Base-by-base conservation (phyloP, 352 stramenopile species). In the Pythium pyrilobum region DNA sequence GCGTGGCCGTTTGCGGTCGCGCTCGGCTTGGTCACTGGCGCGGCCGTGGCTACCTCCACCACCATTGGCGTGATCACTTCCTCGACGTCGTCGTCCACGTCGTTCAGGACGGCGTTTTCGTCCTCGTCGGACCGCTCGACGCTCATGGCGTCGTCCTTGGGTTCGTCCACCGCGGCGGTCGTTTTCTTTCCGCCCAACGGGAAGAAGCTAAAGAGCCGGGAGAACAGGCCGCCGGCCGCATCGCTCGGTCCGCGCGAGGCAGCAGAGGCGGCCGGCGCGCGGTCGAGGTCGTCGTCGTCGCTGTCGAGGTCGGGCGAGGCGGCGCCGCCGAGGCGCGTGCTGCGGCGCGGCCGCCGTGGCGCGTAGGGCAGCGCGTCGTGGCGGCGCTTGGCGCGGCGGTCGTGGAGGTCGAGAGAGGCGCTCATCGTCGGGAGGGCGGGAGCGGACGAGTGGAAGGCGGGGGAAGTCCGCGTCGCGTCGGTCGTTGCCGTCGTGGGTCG, bases 191-290 rank as follows among this genome's bases (percentile, higher is more conserved):
- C 67, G 13, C 87, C 69, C 5, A 90, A 61, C 34, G 80, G 80
- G n/a, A 91, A 62, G 46, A 77, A 81, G 38, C 77, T 85, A 25
- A 85, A 71, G 6, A 88, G 49, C 1, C 77, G 77, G 13, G 77
- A 72, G 27, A 88, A 83, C 28, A 88, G 58, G 4, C 64, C 57
- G 6, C 69, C 62, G 39, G 32, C 31, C 27, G 23, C 24, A 18
- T 43, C 36, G 3, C 29, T n/a, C 16, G 48, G 13, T 7, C 52
- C 15, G 39, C 56, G 24, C 37, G 59, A 39, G 29, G 42, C 50
- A 15, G 36, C 27, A 42, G 24, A 10, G 33, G 10, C 5, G 23
- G 10, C 23, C 10, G 32, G 20, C 32, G 29, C 27, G 24, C 52
- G 33, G 24, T 52, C 24, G 18, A 50, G 31, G 29, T 42, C 52